Evolutionary conservation across 257 asterid species (phyloP).

Genomic region (Solanum gracilifrons): DNA sequence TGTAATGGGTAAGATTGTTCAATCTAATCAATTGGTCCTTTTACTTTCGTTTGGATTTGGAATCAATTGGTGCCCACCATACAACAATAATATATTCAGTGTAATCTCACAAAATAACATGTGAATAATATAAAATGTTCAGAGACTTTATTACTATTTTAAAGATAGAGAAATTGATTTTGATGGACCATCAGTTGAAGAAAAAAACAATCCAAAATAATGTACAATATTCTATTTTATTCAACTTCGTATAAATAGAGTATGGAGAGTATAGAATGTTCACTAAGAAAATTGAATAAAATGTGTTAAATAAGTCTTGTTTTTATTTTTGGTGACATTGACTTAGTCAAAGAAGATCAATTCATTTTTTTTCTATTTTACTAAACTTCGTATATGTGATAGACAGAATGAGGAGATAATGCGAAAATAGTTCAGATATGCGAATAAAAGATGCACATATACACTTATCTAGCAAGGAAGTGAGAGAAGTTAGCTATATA

Average conservation of each 20-base stretch:
- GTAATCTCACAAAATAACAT: too few species aligned
- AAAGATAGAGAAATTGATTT: background rate
- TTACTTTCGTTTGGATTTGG: background rate
- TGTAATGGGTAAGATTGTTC: background rate
- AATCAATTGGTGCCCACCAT: background rate
- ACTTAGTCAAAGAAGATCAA: background rate
- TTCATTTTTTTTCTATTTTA: background rate
- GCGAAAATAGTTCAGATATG: rapidly evolving
- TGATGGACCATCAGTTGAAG: background rate
- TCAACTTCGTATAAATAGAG: background rate
- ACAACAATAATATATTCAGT: too few species aligned
- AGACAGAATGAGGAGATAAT: background rate
- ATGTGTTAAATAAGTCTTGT: too few species aligned
- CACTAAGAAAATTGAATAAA: too few species aligned
- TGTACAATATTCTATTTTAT: background rate
- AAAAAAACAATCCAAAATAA: too few species aligned
- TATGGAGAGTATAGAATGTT: too few species aligned
- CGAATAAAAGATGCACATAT: background rate
- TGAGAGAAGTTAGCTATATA: background rate
- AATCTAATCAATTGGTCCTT: background rate
- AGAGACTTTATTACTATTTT: background rate
- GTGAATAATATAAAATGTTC: too few species aligned
- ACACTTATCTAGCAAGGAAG: background rate
- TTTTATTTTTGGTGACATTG: too few species aligned
- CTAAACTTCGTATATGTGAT: background rate